Evolutionary conservation across 1,284 basidiomycete genomes (phyloP).

Genomic region (Naganishia sp.): DNA sequence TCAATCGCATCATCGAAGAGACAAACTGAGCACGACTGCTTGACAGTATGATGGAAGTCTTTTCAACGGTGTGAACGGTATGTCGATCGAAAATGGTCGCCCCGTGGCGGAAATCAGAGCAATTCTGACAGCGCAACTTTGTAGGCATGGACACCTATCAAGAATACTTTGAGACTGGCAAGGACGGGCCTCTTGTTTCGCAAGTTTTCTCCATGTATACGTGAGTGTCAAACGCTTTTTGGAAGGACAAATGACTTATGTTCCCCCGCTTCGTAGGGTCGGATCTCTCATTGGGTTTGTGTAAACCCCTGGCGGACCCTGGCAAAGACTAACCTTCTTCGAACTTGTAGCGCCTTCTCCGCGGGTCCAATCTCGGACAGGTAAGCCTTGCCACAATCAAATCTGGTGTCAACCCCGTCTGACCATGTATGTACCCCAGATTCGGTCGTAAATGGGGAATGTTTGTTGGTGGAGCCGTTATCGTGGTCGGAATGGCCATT

Average conservation of each 20-base stretch:
- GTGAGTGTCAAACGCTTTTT: not conserved
- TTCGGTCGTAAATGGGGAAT: slow-evolving; percentile 61
- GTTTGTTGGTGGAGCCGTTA: slow-evolving; percentile 55
- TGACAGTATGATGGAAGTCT: slow-evolving; percentile 29
- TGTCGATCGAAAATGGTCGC: not conserved
- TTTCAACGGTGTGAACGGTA: slow-evolving; percentile 29
- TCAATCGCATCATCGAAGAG: too few species aligned
- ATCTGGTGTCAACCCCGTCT: not conserved
- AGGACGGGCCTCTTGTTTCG: slow-evolving; percentile 19
- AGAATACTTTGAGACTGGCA: slow-evolving; percentile 26
- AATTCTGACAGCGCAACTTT: not conserved
- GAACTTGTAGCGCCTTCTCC: slow-evolving; percentile 39
- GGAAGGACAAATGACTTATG: too few species aligned
- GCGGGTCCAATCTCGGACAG: slow-evolving; percentile 44
- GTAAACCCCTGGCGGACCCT: too few species aligned
- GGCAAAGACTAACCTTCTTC: too few species aligned
- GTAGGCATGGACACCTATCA: slow-evolving; percentile 23
- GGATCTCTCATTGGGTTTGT: slow-evolving; percentile 36
- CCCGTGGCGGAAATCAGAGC: not conserved
- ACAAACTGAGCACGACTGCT: not conserved
- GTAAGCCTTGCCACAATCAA: not conserved
- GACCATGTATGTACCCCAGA: slow-evolving; percentile 47
- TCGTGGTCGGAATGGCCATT: slow-evolving; percentile 54
- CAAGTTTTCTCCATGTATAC: slow-evolving; percentile 16
- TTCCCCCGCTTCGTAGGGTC: not conserved